phyloP scores from a whole-genome alignment of 768 basidiomycete species.

The Termitomyces bulborhizus region DNA sequence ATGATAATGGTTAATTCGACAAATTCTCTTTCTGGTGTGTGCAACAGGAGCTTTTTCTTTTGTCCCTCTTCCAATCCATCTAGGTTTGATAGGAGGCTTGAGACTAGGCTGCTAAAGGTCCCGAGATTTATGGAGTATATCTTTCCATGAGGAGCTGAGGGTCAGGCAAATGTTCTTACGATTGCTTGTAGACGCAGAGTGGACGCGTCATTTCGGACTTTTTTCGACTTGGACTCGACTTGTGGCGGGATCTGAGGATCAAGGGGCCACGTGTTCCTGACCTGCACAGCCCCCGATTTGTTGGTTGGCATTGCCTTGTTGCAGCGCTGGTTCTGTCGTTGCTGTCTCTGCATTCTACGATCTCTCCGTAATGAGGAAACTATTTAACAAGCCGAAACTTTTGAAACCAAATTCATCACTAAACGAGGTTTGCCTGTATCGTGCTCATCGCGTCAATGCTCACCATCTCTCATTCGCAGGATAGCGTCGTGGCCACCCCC shows the following conservation, averaged over 20 bases:
- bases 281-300: conserved; percentile 4
- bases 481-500: conserved; percentile 22
- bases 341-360: background rate
- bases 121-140: too few species aligned
- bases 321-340: background rate
- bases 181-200: too few species aligned
- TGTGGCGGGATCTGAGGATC: conserved; percentile 1
- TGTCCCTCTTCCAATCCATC: too few species aligned
- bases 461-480: conserved; percentile 9
- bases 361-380: conserved; percentile 3
- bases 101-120: too few species aligned
- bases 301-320: conserved; percentile 5
- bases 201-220: too few species aligned
- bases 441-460: background rate
- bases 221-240: too few species aligned
- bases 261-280: background rate
- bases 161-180: too few species aligned
- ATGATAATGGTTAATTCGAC: too few species aligned
- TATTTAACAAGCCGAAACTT: conserved; percentile 26
- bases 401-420: conserved; percentile 23
- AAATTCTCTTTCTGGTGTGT: too few species aligned
- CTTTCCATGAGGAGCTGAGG: too few species aligned
- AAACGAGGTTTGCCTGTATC: conserved; percentile 21
- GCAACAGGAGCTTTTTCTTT: too few species aligned
- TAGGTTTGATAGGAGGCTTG: too few species aligned